Evolutionary conservation across 768 basidiomycete species (phyloP), one percentile per base, ranked within the genome.

Genomic region (Porpolomopsis calyptriformis): DNA sequence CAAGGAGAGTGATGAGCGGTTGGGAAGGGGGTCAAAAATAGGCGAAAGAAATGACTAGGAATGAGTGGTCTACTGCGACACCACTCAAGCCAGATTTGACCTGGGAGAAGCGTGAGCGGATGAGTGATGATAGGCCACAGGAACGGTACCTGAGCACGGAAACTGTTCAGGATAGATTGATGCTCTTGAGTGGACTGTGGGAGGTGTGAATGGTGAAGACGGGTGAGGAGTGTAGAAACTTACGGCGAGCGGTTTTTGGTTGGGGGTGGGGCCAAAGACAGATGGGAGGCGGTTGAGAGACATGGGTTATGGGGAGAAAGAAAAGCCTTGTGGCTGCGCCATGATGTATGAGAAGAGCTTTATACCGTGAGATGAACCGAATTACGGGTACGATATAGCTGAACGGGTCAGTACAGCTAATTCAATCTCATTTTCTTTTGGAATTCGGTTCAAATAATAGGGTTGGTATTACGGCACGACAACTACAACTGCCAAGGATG

Each of bases 401-500:
- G 14, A 4, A 19, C 3, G 27, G 23, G n/a, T 18, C 27, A 23
- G n/a, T 14, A 40, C 25, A 7, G n/a, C 14, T 22, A 18, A 2
- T 12, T 4, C 22, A 39, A 7, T 23, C 9, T 22, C 2, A 40
- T 40, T 40, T 4, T 19, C 14, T 22, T 40, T 14, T 14, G 18
- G 39, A 14, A 14, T 24, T 24, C 38, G 38, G 16, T 12, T 19
- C 38, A 27, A 29, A 26, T 12, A 27, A 31, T 10, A 6, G 14
- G 10, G 20, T 20, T 20, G 31, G 19, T 16, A 20, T 43, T n/a
- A 34, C 8, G 43, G 29, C 5, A 14, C 25, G 19, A 25, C 36
- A 23, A 57, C 45, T 22, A 65, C 58, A 19, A n/a, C n/a, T n/a
- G 69, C 76, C 37, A 71, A 59, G 7, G 77, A 67, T 22, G 86